A percentile compares a stretch with the other conserved stretches of the same genome.
These are phyloP conservation scores for Mortierella sp. DNA, from an alignment of 371 early-diverging fungal species.

Conservation along the genomic window DNA sequence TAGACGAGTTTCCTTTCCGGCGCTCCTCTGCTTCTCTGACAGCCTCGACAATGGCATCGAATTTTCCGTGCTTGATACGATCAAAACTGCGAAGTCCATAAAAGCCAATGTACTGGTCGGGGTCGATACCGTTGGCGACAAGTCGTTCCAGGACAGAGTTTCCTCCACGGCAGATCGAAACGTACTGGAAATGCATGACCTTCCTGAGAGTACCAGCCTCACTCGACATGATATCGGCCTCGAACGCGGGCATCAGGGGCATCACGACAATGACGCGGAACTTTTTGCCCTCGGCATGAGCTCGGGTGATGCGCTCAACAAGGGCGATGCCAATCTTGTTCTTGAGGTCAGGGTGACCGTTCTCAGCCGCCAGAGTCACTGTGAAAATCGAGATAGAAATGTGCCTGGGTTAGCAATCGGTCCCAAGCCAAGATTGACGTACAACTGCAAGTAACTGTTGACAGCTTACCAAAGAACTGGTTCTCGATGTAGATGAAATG, in stretches of 20 bases:
- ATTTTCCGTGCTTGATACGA: constrained; percentile 59
- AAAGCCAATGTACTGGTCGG: constrained; percentile 83
- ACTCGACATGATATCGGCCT: constrained; percentile 82
- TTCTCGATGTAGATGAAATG: constrained; percentile 97
- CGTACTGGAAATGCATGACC: constrained; percentile 89
- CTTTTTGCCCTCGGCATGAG: constrained; percentile 74
- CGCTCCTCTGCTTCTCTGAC: constrained; percentile 29
- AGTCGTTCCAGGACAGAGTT: constrained; percentile 78
- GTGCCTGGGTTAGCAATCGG: background rate
- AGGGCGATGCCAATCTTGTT: constrained; percentile 85
- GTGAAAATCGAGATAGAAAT: background rate
- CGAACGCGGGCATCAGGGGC: constrained; percentile 95
- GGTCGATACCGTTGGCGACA: constrained; percentile 73
- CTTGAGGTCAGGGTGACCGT: constrained; percentile 75
- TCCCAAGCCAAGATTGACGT: no score
- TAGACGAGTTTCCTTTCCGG: background rate
- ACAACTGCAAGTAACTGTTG: background rate
- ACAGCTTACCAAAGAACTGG: constrained; percentile 89
- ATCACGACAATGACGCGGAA: constrained; percentile 92
- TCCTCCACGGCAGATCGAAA: constrained; percentile 85
- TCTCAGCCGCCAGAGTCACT: constrained; percentile 76
- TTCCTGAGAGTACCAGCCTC: constrained; percentile 84
- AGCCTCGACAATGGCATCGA: constrained; percentile 46
- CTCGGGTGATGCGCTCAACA: constrained; percentile 84
- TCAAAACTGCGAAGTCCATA: constrained; percentile 84